phyloP scores from a whole-genome alignment of 768 basidiomycete genomes.

The Tricholoma flavovirens region DNA sequence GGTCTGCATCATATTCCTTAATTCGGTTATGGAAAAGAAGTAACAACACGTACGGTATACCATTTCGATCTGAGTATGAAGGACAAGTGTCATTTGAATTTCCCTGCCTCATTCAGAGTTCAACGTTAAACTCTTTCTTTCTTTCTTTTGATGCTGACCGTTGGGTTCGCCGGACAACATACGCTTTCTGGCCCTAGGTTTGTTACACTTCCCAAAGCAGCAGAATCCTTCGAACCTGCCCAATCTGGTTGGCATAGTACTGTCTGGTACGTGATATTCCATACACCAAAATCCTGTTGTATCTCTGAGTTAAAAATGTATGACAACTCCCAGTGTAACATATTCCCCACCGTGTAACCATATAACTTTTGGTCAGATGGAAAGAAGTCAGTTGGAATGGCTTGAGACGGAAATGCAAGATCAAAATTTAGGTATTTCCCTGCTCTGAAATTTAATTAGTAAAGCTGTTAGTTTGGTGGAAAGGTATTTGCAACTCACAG shows the following conservation, averaged over 20 bases:
- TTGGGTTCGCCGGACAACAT: slow-evolving; percentile 72
- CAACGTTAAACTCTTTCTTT: too few species aligned
- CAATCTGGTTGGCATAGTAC: slow-evolving; percentile 60
- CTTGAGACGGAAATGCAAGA: slow-evolving; percentile 67
- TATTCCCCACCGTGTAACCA: slow-evolving; percentile 39
- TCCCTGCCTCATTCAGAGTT: slow-evolving; percentile 25
- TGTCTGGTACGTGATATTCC: slow-evolving; percentile 70
- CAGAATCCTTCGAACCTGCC: slow-evolving; percentile 52
- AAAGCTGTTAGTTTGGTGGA: not conserved
- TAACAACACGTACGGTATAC: slow-evolving; percentile 48
- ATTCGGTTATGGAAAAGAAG: not conserved
- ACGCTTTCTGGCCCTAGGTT: slow-evolving; percentile 47
- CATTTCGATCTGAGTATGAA: slow-evolving; percentile 65
- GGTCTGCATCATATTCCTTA: slow-evolving; percentile 24
- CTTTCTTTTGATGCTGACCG: slow-evolving; percentile 34
- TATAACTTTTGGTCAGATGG: slow-evolving; percentile 65
- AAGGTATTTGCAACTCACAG: slow-evolving; percentile 37
- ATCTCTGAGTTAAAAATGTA: not conserved
- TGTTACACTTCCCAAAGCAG: slow-evolving; percentile 65
- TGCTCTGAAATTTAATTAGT: slow-evolving; percentile 39
- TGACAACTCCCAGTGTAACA: not conserved
- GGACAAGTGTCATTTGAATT: slow-evolving; percentile 51
- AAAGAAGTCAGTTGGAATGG: slow-evolving; percentile 69
- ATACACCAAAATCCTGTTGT: slow-evolving; percentile 75
- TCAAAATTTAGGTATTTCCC: slow-evolving; percentile 77